Evolutionary conservation across 257 asterid species (phyloP), one percentile per base, ranked within the genome.

Genomic region (Solanum corneliomulleri): DNA sequence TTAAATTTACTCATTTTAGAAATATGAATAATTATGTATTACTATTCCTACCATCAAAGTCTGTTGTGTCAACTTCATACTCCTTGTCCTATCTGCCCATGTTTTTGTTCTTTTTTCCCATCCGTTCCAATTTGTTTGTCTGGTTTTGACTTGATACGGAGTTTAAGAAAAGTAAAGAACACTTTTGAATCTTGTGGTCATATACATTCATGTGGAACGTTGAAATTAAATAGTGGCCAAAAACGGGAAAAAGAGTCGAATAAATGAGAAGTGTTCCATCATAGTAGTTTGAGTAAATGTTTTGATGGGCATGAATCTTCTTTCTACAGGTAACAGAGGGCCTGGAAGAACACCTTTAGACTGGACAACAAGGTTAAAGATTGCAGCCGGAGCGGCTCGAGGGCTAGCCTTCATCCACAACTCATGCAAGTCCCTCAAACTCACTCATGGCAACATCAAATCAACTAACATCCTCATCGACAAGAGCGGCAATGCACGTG

Each of bases 321-420:
- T 71, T 89, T 33, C 80, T 47, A 76, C 91, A 97, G 99, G 99
- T 69, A 97, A 95, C 52, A 88, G 99, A 89, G 99, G 99, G 15
- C 98, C 99, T 1, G 99, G 99, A 45, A 89, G 99, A 89, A 94
- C 98, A 42, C 99, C 99, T 14, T 83, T 97, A 77, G 99, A 97
- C 93, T 97, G 99, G 99, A 94, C 96, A 86, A 92, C 95, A 2
- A 87, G 99, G 80, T 60, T 97, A 56, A 95, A 91, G 90, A 92
- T 95, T 6, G 99, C 96, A 56, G 91, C 98, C 2, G 98, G 98
- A 44, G 94, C 99, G 7, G 98, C 98, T 39, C 91, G 89, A 41
- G 99, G 99, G 41, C 68, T 97, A 31, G 92, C 95, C 86, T 94
- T 90, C 90, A 87, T 97, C 58, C 99, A 95, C 91, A 83, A 31